phyloP scores from a whole-genome alignment of 2,329 filamentous ascomycete genomes.

The Xylariaceae sp. region DNA sequence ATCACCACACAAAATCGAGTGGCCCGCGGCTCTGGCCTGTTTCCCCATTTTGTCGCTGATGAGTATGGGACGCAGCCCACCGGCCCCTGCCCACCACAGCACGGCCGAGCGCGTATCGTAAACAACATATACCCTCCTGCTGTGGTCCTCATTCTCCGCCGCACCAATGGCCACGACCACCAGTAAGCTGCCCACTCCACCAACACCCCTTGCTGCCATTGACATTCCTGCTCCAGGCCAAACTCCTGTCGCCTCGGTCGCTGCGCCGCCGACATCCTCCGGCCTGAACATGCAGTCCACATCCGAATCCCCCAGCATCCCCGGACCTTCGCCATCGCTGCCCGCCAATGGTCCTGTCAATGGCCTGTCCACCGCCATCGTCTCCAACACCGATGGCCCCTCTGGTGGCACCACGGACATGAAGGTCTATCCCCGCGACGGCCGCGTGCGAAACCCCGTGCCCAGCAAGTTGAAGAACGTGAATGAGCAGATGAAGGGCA shows the following conservation, averaged over 20 bases:
- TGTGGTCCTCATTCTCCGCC: conserved; percentile 25
- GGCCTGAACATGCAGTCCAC: conserved; percentile 17
- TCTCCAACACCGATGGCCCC: conserved; percentile 18
- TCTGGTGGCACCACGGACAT: conserved; percentile 23
- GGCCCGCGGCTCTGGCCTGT: no score
- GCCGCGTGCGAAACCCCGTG: conserved; percentile 53
- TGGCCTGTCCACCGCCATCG: conserved; percentile 19
- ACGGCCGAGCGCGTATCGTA: conserved; percentile 18
- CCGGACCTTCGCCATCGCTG: conserved; percentile 19
- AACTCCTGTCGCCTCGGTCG: conserved; percentile 27
- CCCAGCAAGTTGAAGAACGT: conserved; percentile 60
- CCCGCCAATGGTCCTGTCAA: conserved; percentile 23
- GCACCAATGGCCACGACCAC: conserved; percentile 29
- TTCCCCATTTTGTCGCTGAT: conserved; percentile 20
- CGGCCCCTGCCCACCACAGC: conserved; percentile 20
- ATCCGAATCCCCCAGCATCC: conserved; percentile 23
- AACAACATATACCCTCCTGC: conserved; percentile 19
- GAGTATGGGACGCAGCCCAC: conserved; percentile 28
- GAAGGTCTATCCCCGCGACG: conserved; percentile 38
- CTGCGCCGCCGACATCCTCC: conserved; percentile 19
- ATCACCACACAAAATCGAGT: no score
- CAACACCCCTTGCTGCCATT: conserved; percentile 10
- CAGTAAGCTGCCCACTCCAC: conserved; percentile 19
- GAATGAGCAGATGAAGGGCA: conserved; percentile 53
- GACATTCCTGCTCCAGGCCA: conserved; percentile 24